phyloP scores from a whole-genome alignment of 23 red algal species.

The Pyropia yezoensis region DNA sequence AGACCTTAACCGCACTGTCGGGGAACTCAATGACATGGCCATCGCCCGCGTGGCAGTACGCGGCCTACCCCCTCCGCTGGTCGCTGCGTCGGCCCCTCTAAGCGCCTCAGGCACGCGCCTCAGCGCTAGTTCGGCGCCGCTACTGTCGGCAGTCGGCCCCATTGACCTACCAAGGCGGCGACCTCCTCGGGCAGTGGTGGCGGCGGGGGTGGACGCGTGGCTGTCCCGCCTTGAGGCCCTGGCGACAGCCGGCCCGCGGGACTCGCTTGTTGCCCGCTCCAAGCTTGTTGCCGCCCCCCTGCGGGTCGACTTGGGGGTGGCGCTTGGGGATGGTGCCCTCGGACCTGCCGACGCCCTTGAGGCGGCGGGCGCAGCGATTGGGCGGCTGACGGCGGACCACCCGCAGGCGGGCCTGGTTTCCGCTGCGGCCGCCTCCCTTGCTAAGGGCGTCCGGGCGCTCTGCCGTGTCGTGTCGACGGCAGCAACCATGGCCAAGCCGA shows the following conservation, averaged over 20 bases:
- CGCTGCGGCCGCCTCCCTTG: conserved; percentile 33
- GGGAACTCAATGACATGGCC: too few relatives aligned
- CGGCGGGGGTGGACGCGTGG: not conserved
- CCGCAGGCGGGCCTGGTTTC: not conserved
- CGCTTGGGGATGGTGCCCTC: not conserved
- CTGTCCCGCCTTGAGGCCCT: not conserved
- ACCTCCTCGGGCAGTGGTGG: too few relatives aligned
- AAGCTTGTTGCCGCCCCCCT: not conserved
- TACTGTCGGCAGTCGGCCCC: too few relatives aligned
- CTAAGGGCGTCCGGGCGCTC: conserved; percentile 28
- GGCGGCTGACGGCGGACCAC: not conserved
- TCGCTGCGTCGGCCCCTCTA: too few relatives aligned
- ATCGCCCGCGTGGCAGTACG: too few relatives aligned
- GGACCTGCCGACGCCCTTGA: not conserved
- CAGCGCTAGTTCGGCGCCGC: too few relatives aligned
- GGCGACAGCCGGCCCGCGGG: not conserved
- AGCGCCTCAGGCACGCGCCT: too few relatives aligned
- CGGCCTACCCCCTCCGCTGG: too few relatives aligned
- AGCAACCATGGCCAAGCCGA: conserved; percentile 50
- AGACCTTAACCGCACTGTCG: too few relatives aligned
- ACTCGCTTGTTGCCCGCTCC: not conserved
- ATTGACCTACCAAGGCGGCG: too few relatives aligned
- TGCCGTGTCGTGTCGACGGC: conserved; percentile 33
- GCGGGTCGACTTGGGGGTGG: not conserved
- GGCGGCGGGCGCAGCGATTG: not conserved